Evolutionary conservation across 73 alveolate species (phyloP).

Genomic region (Paramecium caudatum): DNA sequence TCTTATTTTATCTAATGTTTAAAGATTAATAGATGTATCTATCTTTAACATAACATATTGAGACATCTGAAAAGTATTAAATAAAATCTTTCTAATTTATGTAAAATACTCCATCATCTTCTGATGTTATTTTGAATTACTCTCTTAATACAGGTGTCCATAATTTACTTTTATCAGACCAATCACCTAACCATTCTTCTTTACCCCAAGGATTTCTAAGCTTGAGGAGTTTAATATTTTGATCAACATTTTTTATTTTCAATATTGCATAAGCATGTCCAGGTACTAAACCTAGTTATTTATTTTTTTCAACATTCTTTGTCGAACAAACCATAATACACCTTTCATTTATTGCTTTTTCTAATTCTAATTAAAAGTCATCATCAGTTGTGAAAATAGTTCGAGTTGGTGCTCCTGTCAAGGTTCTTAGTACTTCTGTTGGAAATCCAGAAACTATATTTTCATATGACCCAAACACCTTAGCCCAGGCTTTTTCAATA

Average conservation of each 20-base stretch:
- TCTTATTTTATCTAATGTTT: neutral
- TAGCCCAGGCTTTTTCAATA: constrained; percentile 97
- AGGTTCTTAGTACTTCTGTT: constrained; percentile 82
- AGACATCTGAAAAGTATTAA: constrained; percentile 10
- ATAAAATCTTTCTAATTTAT: neutral
- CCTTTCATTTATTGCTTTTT: constrained; percentile 75
- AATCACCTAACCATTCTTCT: constrained; percentile 86
- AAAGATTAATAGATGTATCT: neutral
- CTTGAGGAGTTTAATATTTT: neutral
- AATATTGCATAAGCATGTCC: constrained; percentile 83
- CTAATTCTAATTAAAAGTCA: constrained; percentile 71
- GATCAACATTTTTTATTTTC: constrained; percentile 31
- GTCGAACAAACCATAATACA: constrained; percentile 80
- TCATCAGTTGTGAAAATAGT: constrained; percentile 76
- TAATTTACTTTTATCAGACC: constrained; percentile 89
- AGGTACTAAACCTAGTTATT: constrained; percentile 81
- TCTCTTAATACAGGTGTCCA: constrained; percentile 92
- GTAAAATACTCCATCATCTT: constrained; percentile 35
- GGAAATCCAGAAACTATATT: constrained; percentile 93
- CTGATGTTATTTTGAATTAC: constrained; percentile 55
- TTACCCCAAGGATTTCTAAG: constrained; percentile 64
- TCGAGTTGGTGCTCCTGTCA: constrained; percentile 85
- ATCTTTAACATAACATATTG: constrained; percentile 45
- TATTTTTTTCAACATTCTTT: constrained; percentile 68
- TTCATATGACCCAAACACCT: constrained; percentile 91